Evolutionary conservation across 2,329 filamentous ascomycete species (phyloP).

Genomic region (Alternaria novae-zelandiae): DNA sequence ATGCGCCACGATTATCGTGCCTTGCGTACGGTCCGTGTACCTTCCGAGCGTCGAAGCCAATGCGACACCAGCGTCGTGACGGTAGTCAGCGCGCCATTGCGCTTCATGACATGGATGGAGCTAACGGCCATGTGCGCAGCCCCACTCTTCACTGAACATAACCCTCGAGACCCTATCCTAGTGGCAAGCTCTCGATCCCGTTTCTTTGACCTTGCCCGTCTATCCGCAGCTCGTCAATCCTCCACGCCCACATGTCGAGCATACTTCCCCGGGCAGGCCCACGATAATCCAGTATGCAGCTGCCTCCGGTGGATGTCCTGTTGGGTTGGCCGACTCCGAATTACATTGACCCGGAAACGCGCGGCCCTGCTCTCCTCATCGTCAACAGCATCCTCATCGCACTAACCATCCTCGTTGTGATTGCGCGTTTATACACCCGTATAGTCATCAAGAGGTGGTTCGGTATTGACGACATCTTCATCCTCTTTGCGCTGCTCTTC

Average conservation of each 20-base stretch:
- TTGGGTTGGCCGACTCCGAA: constrained; percentile 50
- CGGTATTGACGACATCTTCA: constrained; percentile 52
- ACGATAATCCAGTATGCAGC: constrained; percentile 30
- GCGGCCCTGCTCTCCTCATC: constrained; percentile 49
- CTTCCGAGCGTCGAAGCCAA: neutral
- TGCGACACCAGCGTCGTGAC: constrained; percentile 4
- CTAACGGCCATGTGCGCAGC: constrained; percentile 2
- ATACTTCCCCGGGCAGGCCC: constrained; percentile 3
- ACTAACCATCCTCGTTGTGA: constrained; percentile 46
- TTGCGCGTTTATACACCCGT: constrained; percentile 50
- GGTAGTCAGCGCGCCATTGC: constrained; percentile 1
- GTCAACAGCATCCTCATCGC: constrained; percentile 49
- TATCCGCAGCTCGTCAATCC: neutral
- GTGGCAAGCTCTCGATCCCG: neutral
- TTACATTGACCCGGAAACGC: constrained; percentile 48
- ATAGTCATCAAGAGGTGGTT: constrained; percentile 51
- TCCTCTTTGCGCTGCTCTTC: constrained; percentile 48
- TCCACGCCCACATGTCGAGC: constrained; percentile 7
- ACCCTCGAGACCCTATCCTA: neutral
- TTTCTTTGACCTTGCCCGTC: neutral
- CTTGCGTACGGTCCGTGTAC: constrained; percentile 1
- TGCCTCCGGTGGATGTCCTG: constrained; percentile 38
- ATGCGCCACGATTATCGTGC: constrained; percentile 6
- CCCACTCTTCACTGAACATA: constrained; percentile 1
- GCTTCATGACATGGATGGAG: neutral